A percentile compares a stretch with the other conserved stretches of the same genome.
These are phyloP conservation scores for Candida lessepsii DNA, from an alignment of 805 yeast species.

Conservation along the genomic window DNA sequence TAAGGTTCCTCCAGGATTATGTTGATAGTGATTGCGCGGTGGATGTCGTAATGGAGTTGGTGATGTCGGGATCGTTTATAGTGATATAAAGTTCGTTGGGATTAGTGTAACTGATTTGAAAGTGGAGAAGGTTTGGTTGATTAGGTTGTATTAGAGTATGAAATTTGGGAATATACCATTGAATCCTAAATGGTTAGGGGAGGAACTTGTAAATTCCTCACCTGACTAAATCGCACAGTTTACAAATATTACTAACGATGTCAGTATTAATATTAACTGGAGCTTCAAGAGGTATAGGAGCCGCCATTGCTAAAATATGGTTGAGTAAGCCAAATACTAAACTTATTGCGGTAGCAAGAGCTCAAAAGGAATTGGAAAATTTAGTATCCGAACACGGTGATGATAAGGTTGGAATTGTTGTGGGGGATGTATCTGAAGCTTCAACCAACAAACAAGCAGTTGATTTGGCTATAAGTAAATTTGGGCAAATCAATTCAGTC, in stretches of 20 bases:
- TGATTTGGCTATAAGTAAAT: constrained; percentile 42
- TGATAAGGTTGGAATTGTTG: constrained; percentile 48
- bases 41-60: background rate
- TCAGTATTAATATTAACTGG: constrained; percentile 53
- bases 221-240: no score
- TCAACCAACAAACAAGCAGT: constrained; percentile 38
- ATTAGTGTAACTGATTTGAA: constrained; percentile 1
- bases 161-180: no score
- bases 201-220: no score
- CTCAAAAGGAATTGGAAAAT: constrained; percentile 45
- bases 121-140: no score
- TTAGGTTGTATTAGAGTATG: no score
- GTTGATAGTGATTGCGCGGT: constrained; percentile 5
- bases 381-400: constrained; percentile 46
- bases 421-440: constrained; percentile 58
- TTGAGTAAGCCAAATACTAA: constrained; percentile 36
- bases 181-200: no score
- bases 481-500: constrained; percentile 60
- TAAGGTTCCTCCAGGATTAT: constrained; percentile 1
- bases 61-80: no score
- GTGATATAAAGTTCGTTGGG: no score
- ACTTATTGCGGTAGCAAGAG: constrained; percentile 74
- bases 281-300: constrained; percentile 79
- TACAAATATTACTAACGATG: constrained; percentile 12
- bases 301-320: constrained; percentile 58